Evolutionary conservation across 169 alveolate species (phyloP), one percentile per base, ranked within the genome.

Genomic region (Plasmodium ovale): DNA sequence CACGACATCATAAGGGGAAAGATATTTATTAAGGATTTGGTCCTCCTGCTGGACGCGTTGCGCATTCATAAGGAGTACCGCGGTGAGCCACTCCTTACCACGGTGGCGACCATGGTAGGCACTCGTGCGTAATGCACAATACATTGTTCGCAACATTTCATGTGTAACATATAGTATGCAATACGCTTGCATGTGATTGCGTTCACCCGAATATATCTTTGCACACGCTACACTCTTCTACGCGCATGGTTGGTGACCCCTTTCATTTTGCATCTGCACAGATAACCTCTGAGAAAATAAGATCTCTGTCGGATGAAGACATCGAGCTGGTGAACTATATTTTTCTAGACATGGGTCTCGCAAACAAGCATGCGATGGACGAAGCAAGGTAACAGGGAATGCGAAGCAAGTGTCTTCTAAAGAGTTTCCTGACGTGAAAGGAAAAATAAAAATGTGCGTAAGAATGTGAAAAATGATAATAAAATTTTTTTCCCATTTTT

Each of bases 291-390:
- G 74, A 67, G 0, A 60, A 62, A 62, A 69, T 85, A 35, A 58
- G 16, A 42, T 10, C 67, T 3, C 87, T 85, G 9, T 68, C 87
- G 31, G 87, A 85, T 58, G 91, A 85, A 59, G 91, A 85, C 54
- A 39, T 85, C 21, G 91, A 85, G 19, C 31, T 85, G 35, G 56
- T 70, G n/a, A 85, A 85, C 35, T 85, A 85, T 31, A 85, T 85
- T 68, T 85, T 44, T 71, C 54, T 85, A 71, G 91, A 85, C 67
- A 85, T 85, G 91, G 91, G 91, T 12, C 56, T 85, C 39, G 25
- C 44, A 42, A 85, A 85, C 68, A 69, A 85, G 35, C 31, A 62
- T 33, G 31, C 58, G 33, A 69, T 85, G 87, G 87, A 54, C 51
- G 91, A 85, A 64, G 91, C 87, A 21, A 85, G 49, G 87, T 69